Evolutionary conservation across 176 grass and related monocot species (phyloP), one percentile per base, ranked within the genome.

Genomic region (Ampelocalamus luodianensis): DNA sequence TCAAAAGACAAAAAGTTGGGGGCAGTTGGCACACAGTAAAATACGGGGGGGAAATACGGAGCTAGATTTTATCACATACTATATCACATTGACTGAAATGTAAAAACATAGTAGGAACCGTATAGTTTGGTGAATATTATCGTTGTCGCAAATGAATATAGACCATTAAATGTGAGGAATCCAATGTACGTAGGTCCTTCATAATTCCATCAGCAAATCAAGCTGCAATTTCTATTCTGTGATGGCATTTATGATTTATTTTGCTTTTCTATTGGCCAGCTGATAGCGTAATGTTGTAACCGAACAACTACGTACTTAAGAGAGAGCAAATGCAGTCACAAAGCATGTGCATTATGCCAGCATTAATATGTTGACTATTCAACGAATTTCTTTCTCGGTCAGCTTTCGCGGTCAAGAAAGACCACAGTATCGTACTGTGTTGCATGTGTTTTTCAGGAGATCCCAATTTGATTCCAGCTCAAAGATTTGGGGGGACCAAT

Each of bases 401-500:
- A 50, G 15, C 68, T 65, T 84, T 79, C 46, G 7, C 75, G 10
- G 76, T 40, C 48, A 49, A 32, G 72, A 54, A 55, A 45, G 11
- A 37, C 9, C 8, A 43, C 4, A 15, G 43, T 29, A 27, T 23
- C 22, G 14, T 1, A 3, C 8, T 37, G 29, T 13, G 32, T 18
- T 42, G 36, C 5, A 8, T 50, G 69, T 32, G 17, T 65, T 82
- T 65, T 38, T 71, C 65, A 72, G 73, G 71, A 71, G 88, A 82
- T 11, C 72, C 65, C 72, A 55, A 38, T 11, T 82, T 36, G 54
- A 53, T 71, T 78, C 78, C 72, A 78, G 58, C 36, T 51, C 88
- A 55, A 73, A 86, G 72, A 82, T 81, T 60, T 81, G 71, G 55
- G 63, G 82, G 88, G 71, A 81, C 88, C 82, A 26, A 14, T 16